Evolutionary conservation across 495 filamentous ascomycete genomes (phyloP).

Genomic region (Xeromyces bisporus): DNA sequence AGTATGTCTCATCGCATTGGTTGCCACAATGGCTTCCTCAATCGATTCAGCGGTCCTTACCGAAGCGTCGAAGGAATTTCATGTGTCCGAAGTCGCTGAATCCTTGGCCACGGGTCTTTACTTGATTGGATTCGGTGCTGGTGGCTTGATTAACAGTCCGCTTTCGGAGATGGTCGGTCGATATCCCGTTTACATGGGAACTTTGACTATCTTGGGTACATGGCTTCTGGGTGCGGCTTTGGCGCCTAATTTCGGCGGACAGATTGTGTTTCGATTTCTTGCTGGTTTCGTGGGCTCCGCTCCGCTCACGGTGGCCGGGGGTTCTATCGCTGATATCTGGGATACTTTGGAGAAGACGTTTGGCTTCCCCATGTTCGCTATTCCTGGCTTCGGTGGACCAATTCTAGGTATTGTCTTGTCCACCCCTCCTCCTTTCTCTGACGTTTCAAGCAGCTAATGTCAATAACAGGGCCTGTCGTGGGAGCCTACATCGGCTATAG

Average conservation of each 20-base stretch:
- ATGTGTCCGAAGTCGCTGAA: slow-evolving; percentile 1
- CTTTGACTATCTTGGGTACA: slow-evolving; percentile 33
- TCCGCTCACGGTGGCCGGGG: slow-evolving; percentile 31
- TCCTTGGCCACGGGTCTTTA: slow-evolving; percentile 9
- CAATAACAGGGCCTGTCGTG: slow-evolving; percentile 26
- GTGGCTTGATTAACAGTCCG: slow-evolving; percentile 37
- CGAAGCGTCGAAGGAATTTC: background rate
- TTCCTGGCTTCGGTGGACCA: background rate
- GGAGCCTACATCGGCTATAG: slow-evolving; percentile 38
- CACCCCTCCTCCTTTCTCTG: background rate
- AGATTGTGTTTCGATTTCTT: slow-evolving; percentile 29
- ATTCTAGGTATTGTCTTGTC: background rate
- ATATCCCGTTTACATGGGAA: slow-evolving; percentile 27
- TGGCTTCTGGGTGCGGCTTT: slow-evolving; percentile 40
- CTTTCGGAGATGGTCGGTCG: slow-evolving; percentile 37
- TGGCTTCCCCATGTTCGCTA: background rate
- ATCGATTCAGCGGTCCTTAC: slow-evolving; percentile 1
- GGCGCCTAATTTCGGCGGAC: slow-evolving; percentile 23
- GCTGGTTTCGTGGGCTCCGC: slow-evolving; percentile 27
- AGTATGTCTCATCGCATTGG: background rate
- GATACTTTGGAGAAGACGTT: slow-evolving; percentile 6
- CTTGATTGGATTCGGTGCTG: slow-evolving; percentile 25
- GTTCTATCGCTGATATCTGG: slow-evolving; percentile 34
- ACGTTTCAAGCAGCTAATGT: background rate
- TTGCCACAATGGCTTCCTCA: background rate